These are phyloP conservation scores for Sclerotinia spermophila DNA, from an alignment of 2,329 filamentous ascomycete species.

Conservation along the genomic window DNA sequence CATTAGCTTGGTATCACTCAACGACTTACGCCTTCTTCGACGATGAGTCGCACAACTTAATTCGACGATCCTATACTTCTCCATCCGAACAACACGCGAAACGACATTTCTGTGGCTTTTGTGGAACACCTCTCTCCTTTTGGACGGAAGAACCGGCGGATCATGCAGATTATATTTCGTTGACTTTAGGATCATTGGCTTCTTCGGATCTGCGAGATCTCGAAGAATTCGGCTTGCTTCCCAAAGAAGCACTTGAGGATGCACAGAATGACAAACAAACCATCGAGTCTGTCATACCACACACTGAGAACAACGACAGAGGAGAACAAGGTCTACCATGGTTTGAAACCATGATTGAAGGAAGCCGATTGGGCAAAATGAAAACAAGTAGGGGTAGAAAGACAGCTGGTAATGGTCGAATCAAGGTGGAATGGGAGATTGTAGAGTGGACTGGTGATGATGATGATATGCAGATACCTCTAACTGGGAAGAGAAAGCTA, in stretches of 20 bases:
- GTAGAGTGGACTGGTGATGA: constrained; percentile 63
- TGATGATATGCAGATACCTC: constrained; percentile 38
- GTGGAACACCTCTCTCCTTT: constrained; percentile 78
- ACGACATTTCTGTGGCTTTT: constrained; percentile 87
- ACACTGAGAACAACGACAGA: constrained; percentile 18
- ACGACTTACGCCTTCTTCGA: constrained; percentile 71
- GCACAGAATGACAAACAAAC: constrained; percentile 33
- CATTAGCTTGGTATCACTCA: constrained; percentile 75
- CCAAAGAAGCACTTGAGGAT: constrained; percentile 43
- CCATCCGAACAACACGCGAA: constrained; percentile 53
- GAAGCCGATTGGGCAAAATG: constrained; percentile 67
- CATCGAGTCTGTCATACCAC: constrained; percentile 31
- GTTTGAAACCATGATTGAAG: constrained; percentile 79
- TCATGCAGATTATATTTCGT: constrained; percentile 74
- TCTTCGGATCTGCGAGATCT: constrained; percentile 68
- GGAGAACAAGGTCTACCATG: constrained; percentile 62
- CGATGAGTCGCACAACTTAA: constrained; percentile 68
- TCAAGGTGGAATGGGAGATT: constrained; percentile 78
- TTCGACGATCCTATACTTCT: constrained; percentile 65
- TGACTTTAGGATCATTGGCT: constrained; percentile 75
- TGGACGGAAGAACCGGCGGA: constrained; percentile 71
- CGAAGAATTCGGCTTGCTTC: constrained; percentile 71
- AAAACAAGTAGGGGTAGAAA: constrained; percentile 56
- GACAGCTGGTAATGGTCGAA: constrained; percentile 57
- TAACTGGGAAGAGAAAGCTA: constrained; percentile 43